phyloP scores from a whole-genome alignment of 116 monocot genomes.

The Iris pallida region DNA sequence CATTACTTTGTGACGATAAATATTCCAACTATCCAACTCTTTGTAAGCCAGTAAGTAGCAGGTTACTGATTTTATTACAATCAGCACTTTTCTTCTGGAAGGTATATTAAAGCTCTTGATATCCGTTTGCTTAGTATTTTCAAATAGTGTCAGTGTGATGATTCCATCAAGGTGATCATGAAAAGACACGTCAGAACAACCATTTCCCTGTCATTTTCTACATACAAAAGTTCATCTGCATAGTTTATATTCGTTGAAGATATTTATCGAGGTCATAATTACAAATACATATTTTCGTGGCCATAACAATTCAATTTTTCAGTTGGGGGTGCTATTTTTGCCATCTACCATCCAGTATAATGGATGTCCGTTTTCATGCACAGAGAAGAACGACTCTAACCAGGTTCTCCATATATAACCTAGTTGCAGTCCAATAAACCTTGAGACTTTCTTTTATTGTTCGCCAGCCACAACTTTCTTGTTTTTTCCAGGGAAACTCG shows the following conservation, averaged over 20 bases:
- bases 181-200: not conserved
- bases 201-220: not conserved
- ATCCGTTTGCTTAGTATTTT: too few species aligned
- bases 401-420: slow-evolving; percentile 23
- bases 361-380: slow-evolving; percentile 57
- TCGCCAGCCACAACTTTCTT: not conserved
- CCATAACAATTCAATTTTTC: slow-evolving; percentile 2
- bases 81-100: too few species aligned
- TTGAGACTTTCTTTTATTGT: not conserved
- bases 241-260: not conserved
- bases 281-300: not conserved
- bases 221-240: not conserved
- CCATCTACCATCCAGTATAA: slow-evolving; percentile 27
- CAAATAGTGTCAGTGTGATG: not conserved
- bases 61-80: not conserved
- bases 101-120: too few species aligned
- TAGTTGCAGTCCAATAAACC: not conserved
- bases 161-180: not conserved
- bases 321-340: slow-evolving; percentile 90
- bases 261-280: not conserved
- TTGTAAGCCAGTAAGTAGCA: not conserved
- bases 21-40: not conserved
- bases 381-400: slow-evolving; percentile 13
- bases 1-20: not conserved
- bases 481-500: slow-evolving; percentile 6